Percentiles rank a stretch among this genome's conserved stretches.
Evolutionary conservation across 2,329 filamentous ascomycete species (phyloP).

Genomic region (Colletotrichum sp.): DNA sequence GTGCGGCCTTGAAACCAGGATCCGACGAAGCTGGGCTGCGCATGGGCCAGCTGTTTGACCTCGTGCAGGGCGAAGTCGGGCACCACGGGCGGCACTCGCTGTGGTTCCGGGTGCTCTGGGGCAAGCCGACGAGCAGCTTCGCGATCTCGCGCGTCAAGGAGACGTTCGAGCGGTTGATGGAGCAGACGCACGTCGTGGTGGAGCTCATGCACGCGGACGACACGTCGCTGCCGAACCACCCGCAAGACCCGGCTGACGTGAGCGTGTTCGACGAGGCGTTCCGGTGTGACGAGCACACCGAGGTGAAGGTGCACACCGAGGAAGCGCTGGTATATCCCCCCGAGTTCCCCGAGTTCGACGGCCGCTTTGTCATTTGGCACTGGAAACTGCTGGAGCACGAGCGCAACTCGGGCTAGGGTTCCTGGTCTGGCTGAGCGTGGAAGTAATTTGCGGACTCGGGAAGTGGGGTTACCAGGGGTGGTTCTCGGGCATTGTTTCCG

Average conservation of each 20-base stretch:
- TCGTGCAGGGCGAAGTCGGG: conserved; percentile 5
- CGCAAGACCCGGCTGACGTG: conserved; percentile 1
- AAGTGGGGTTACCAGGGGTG: not conserved
- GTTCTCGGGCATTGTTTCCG: not conserved
- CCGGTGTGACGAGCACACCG: not conserved
- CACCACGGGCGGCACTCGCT: conserved; percentile 13
- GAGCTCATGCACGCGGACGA: conserved; percentile 19
- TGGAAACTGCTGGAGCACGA: not conserved
- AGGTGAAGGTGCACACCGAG: not conserved
- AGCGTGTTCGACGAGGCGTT: conserved; percentile 10
- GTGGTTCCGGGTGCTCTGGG: conserved; percentile 17
- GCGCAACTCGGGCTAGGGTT: not conserved
- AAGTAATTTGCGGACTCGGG: not conserved
- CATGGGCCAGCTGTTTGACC: conserved; percentile 25
- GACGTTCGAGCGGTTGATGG: conserved; percentile 1
- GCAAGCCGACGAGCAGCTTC: not conserved
- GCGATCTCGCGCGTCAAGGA: not conserved
- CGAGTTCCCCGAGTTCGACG: conserved; percentile 5
- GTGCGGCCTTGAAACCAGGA: not conserved
- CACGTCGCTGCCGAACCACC: conserved; percentile 6
- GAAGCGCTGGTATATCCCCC: not conserved
- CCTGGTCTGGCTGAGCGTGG: not conserved
- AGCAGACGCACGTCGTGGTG: conserved; percentile 7
- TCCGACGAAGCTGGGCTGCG: not conserved
- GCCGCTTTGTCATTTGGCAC: conserved; percentile 6